Conservation (phyloP, 106 monocot species). For the Cymbidium sinense region DNA sequence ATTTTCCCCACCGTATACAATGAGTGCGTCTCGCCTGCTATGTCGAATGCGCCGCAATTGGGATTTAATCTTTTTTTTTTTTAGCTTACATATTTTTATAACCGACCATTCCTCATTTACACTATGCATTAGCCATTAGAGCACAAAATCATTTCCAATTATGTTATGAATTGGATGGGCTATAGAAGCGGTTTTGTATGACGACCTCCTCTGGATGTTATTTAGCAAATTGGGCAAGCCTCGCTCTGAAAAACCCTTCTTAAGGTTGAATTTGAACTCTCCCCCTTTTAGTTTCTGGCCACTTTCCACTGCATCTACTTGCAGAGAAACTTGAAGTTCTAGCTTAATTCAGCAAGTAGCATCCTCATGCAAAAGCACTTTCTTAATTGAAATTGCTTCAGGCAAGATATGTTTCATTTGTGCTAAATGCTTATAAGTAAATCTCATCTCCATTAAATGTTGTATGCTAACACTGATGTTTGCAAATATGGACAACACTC, state of each 20-base stretch:
- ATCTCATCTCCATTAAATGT: conserved; percentile 46
- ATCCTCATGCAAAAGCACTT: conserved; percentile 51
- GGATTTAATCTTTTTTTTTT: no score
- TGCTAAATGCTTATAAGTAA: conserved; percentile 52
- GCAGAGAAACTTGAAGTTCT: conserved; percentile 46
- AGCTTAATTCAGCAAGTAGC: conserved; percentile 58
- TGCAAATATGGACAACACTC: conserved; percentile 30
- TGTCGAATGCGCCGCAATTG: no score
- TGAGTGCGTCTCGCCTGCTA: no score
- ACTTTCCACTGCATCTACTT: conserved; percentile 21
- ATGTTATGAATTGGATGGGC: no score
- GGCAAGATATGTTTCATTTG: conserved; percentile 53
- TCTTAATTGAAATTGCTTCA: conserved; percentile 53
- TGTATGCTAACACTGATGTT: conserved; percentile 48
- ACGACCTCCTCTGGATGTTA: conserved; percentile 53
- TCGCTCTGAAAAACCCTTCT: conserved; percentile 44
- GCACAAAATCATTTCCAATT: no score
- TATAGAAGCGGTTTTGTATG: no score
- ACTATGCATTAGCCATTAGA: no score
- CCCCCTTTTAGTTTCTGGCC: conserved; percentile 21
- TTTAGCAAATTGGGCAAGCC: conserved; percentile 38
- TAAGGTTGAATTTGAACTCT: conserved; percentile 31
- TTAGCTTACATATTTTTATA: no score
- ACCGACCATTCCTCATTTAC: no score
- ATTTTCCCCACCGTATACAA: no score